Percentiles rank a stretch among this genome's conserved stretches.
Evolutionary conservation across 1,284 basidiomycete species (phyloP).

Genomic region (Melampsora larici-populina): DNA sequence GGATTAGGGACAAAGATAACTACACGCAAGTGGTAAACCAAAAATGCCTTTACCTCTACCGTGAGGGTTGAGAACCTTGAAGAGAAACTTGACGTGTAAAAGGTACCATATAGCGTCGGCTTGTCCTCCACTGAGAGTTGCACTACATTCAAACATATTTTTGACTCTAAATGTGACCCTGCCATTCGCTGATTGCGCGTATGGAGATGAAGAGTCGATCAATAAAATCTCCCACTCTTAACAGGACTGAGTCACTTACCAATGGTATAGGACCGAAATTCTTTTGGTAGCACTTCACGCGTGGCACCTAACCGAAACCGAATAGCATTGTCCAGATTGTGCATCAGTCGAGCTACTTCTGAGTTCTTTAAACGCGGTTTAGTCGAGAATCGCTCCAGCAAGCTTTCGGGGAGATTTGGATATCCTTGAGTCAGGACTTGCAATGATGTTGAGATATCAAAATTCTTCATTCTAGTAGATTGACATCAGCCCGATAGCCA

Average conservation of each 20-base stretch:
- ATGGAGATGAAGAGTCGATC: neutral
- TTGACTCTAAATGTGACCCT: conserved; percentile 36
- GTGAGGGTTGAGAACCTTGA: conserved; percentile 63
- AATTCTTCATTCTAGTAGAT: conserved; percentile 22
- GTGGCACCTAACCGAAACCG: conserved; percentile 16
- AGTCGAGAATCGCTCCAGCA: conserved; percentile 20
- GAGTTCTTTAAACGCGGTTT: conserved; percentile 20
- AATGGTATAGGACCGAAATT: conserved; percentile 35
- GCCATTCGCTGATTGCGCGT: conserved; percentile 16
- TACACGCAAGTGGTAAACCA: neutral
- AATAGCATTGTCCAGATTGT: conserved; percentile 33
- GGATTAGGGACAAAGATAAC: neutral
- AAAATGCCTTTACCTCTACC: conserved; percentile 11
- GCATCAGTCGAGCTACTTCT: conserved; percentile 29
- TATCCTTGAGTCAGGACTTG: conserved; percentile 41
- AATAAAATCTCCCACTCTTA: neutral
- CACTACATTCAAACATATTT: conserved; percentile 33
- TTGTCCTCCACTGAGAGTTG: conserved; percentile 24
- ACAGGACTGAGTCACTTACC: conserved; percentile 17
- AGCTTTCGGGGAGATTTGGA: conserved; percentile 23
- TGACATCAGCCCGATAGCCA: neutral
- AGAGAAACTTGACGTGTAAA: conserved; percentile 69
- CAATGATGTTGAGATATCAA: conserved; percentile 35
- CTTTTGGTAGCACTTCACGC: conserved; percentile 28
- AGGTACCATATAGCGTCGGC: conserved; percentile 75